These are phyloP conservation scores for Alternaria angustiovoidea DNA, from an alignment of 2,329 filamentous ascomycete genomes.

Conservation along the genomic window DNA sequence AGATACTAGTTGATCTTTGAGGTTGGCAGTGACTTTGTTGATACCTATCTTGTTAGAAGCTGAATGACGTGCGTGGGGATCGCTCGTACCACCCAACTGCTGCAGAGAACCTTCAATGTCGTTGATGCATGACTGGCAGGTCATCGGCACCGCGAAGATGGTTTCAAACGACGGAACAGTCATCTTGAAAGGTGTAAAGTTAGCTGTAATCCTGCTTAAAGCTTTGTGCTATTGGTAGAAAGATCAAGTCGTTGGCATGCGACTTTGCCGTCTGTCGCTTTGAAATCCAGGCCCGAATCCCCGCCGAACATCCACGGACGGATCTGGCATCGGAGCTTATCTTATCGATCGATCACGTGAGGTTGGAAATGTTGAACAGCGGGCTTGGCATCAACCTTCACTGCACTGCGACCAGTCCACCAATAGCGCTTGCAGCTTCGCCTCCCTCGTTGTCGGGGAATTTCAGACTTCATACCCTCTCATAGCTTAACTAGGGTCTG, in stretches of 20 bases:
- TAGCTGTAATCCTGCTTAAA: not conserved
- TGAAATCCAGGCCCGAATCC: conserved; percentile 39
- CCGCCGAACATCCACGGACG: conserved; percentile 13
- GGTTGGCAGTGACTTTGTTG: conserved; percentile 79
- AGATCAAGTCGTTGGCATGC: conserved; percentile 19
- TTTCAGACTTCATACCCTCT: not conserved
- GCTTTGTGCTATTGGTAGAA: conserved; percentile 9
- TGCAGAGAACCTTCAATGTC: conserved; percentile 81
- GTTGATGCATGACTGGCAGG: conserved; percentile 87
- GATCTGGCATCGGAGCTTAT: conserved; percentile 2
- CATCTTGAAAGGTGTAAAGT: conserved; percentile 28
- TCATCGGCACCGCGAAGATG: conserved; percentile 92
- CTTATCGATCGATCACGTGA: conserved; percentile 22
- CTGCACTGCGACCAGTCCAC: conserved; percentile 18
- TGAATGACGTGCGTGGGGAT: conserved; percentile 32
- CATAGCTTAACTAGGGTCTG: not conserved
- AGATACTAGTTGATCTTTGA: conserved; percentile 82
- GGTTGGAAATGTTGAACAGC: conserved; percentile 21
- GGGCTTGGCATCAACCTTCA: conserved; percentile 26
- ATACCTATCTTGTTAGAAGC: conserved; percentile 66
- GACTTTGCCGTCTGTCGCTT: conserved; percentile 33
- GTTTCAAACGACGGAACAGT: conserved; percentile 66
- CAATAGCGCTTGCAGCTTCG: conserved; percentile 8
- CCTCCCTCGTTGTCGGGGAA: conserved; percentile 3
- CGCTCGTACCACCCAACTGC: conserved; percentile 69